Conservation (phyloP, 495 filamentous ascomycete species). For the Penicillium paxilli region DNA sequence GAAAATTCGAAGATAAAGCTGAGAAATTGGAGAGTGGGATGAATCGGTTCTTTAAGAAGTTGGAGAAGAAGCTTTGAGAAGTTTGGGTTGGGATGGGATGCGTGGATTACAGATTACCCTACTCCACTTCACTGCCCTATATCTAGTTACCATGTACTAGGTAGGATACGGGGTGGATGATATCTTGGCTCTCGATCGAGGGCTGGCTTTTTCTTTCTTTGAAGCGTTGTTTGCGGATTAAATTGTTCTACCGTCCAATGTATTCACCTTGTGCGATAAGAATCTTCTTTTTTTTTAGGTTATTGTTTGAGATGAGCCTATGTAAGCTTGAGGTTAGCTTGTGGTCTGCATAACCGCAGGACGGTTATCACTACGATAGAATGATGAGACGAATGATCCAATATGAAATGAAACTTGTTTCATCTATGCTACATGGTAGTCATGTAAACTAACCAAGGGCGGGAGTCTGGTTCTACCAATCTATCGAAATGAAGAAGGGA, state of each 20-base stretch:
- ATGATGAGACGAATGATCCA: background rate
- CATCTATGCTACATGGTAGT: background rate
- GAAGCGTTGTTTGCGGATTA: background rate
- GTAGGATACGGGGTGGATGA: too few relatives aligned
- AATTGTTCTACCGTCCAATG: background rate
- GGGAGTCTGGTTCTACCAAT: background rate
- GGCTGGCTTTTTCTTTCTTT: too few relatives aligned
- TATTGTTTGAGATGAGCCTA: background rate
- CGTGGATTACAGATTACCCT: background rate
- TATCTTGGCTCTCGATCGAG: too few relatives aligned
- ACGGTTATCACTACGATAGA: background rate
- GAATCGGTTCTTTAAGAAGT: constrained; percentile 78
- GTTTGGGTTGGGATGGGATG: too few relatives aligned
- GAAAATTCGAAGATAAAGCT: constrained; percentile 69
- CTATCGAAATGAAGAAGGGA: background rate
- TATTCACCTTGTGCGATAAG: background rate
- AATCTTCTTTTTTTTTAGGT: background rate
- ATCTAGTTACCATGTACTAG: background rate
- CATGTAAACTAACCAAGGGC: background rate
- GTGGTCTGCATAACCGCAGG: background rate
- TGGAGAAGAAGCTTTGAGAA: constrained; percentile 78
- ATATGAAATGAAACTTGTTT: background rate
- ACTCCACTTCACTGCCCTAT: background rate
- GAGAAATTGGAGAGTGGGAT: constrained; percentile 74
- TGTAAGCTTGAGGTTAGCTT: background rate